phyloP scores from a whole-genome alignment of 345 rosid genomes.

The Triadica sebifera region DNA sequence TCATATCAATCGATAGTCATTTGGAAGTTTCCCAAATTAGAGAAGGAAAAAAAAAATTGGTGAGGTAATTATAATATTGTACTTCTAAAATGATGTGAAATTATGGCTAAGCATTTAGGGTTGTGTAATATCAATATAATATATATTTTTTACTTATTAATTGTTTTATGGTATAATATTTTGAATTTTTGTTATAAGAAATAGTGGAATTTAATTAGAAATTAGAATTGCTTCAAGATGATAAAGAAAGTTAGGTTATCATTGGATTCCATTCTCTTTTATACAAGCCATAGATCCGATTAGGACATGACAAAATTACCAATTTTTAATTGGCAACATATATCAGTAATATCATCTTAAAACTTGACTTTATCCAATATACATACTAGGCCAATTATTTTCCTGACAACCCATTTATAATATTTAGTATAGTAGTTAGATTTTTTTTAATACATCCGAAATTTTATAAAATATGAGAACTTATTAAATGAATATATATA shows the following conservation, averaged over 20 bases:
- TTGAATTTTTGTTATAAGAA: too few species aligned
- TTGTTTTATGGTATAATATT: too few species aligned
- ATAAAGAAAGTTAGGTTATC: neutral
- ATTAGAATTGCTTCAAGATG: too few species aligned
- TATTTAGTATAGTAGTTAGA: too few species aligned
- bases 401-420: neutral
- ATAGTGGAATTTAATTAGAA: too few species aligned
- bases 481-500: too few species aligned
- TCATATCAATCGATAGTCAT: neutral
- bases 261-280: conserved; percentile 5
- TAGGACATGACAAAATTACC: neutral
- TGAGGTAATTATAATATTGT: neutral
- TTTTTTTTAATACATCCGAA: neutral
- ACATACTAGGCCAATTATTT: neutral
- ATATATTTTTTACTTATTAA: too few species aligned
- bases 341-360: neutral
- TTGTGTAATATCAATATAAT: too few species aligned
- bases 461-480: neutral
- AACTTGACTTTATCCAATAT: neutral
- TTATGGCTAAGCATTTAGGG: too few species aligned
- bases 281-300: neutral
- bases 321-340: neutral
- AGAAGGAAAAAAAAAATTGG: neutral
- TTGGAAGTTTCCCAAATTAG: neutral
- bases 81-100: neutral